Base-by-base conservation (phyloP, 2,329 filamentous ascomycete species). In the Pleomassaria siparia region DNA sequence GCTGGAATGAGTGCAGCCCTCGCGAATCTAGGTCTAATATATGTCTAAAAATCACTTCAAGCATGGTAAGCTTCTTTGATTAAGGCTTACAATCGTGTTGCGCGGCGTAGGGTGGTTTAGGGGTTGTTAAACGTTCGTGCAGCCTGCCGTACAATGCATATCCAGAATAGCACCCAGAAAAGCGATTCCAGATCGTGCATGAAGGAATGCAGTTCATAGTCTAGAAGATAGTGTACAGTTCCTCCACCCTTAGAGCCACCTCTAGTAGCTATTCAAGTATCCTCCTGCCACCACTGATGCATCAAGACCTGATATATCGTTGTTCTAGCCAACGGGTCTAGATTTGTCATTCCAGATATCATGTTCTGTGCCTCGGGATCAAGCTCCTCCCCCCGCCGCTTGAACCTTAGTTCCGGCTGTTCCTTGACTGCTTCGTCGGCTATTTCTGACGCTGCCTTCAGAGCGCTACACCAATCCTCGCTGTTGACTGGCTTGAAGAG, bases 331-430 rank as follows among this genome's bases (percentile, higher is more conserved):
- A 44, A 52, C n/a, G 64, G 69, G 42, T 72, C 60, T 22, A 54
- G 54, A 44, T 62, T 67, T 37, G 51, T 67, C 63, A 67, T 73
- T 50, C 55, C 53, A 52, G 59, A 62, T 58, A 73, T 63, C 64
- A 72, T 54, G 21, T 66, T 53, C 40, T 63, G 25, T 43, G 59
- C 64, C 42, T 49, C 49, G 30, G 50, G 45, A 44, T 59, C 61
- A 26, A 70, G 48, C 18, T 60, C 54, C 40, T 62, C 43, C 15
- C 60, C 59, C 64, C 63, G 69, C 13, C 41, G 36, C 43, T 58
- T 47, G 29, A 72, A 64, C 58, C 57, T 64, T 35, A 60, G 44
- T 46, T 50, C 49, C 44, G 63, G 65, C n/a, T 60, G 36, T 26
- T 66, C 56, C 47, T 63, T 50, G 35, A 70, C 59, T 42, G 46